phyloP scores from a whole-genome alignment of 371 early-diverging fungal genomes.

The Mortierella sp. region DNA sequence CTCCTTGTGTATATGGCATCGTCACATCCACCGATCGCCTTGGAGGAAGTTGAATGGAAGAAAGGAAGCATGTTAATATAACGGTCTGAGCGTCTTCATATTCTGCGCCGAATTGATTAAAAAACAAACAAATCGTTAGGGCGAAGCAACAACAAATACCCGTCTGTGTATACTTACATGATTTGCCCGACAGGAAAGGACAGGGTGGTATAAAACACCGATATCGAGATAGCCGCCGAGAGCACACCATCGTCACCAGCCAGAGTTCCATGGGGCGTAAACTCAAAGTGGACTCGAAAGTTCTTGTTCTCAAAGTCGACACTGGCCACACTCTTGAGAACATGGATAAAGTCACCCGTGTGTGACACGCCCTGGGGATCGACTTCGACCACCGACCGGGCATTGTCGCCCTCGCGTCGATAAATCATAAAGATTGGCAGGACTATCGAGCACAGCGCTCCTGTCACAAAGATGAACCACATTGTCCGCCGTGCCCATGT shows the following conservation, averaged over 20 bases:
- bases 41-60: neutral
- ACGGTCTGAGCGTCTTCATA: neutral
- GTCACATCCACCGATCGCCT: conserved; percentile 55
- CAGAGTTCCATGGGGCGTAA: conserved; percentile 50
- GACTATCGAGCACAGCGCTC: conserved; percentile 48
- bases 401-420: conserved; percentile 43
- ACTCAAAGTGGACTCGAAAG: conserved; percentile 52
- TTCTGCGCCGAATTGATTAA: neutral
- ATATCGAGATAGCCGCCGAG: conserved; percentile 17
- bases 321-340: conserved; percentile 41
- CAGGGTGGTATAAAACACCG: conserved; percentile 47
- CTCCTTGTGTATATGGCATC: conserved; percentile 55
- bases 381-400: conserved; percentile 50
- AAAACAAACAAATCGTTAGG: too few species aligned
- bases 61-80: neutral
- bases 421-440: conserved; percentile 58
- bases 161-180: conserved; percentile 27
- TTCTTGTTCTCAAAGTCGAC: conserved; percentile 57
- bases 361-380: conserved; percentile 42
- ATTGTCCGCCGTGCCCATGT: conserved; percentile 79
- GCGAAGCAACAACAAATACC: neutral
- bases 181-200: conserved; percentile 46
- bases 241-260: conserved; percentile 48
- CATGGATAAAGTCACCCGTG: conserved; percentile 45
- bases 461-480: conserved; percentile 55